These are phyloP conservation scores for Penicillium chermesinum DNA, from an alignment of 495 filamentous ascomycete species.

Conservation along the genomic window DNA sequence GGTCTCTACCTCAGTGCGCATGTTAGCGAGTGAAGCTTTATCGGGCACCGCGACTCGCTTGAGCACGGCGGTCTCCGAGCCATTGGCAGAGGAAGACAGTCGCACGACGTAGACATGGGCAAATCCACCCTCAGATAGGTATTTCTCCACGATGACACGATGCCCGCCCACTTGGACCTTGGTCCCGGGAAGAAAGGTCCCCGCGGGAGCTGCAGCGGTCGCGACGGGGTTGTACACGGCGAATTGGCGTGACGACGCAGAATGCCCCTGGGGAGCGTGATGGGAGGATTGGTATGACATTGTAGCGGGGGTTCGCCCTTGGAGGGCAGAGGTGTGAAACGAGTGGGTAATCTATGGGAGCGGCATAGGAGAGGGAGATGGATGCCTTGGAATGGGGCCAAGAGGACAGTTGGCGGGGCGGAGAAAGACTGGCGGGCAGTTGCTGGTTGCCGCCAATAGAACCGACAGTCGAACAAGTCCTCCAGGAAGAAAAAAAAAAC, in stretches of 20 bases:
- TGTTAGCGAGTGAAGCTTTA: constrained; percentile 85
- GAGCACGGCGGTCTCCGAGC: constrained; percentile 79
- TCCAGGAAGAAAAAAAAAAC: constrained; percentile 3
- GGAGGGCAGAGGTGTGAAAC: constrained; percentile 18
- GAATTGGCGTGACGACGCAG: constrained; percentile 28
- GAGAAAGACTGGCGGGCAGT: constrained; percentile 19
- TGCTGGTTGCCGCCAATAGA: constrained; percentile 17
- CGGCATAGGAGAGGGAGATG: constrained; percentile 25
- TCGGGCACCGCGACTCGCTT: constrained; percentile 98
- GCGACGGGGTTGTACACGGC: constrained; percentile 37
- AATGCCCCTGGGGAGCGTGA: constrained; percentile 29
- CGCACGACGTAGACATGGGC: constrained; percentile 97
- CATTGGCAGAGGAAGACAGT: constrained; percentile 69
- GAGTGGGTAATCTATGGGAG: constrained; percentile 14
- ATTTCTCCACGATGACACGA: constrained; percentile 93
- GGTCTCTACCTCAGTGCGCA: constrained; percentile 98
- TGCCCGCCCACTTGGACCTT: constrained; percentile 94
- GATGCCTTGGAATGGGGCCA: constrained; percentile 22
- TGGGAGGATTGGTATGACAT: constrained; percentile 24
- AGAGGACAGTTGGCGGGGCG: constrained; percentile 23
- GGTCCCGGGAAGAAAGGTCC: constrained; percentile 88
- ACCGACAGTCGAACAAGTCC: background rate
- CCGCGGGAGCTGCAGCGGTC: constrained; percentile 58
- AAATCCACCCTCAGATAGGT: constrained; percentile 96
- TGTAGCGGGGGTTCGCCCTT: constrained; percentile 15